Conservation (phyloP, 164 flowering plant genomes). For the Brasenia schreberi region DNA sequence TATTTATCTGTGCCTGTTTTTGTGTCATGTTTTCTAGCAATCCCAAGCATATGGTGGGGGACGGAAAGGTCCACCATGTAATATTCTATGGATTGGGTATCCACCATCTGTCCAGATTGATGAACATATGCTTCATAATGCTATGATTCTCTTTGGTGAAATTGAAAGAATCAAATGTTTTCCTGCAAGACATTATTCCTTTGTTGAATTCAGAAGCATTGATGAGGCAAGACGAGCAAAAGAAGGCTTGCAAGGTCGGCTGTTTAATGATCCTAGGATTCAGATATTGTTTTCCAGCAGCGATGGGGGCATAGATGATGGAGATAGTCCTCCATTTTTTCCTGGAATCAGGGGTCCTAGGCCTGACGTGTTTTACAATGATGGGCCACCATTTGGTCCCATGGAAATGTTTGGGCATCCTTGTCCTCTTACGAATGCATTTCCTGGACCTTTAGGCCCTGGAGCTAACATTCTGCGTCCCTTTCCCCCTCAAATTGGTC, state of each 20-base stretch:
- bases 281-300: constrained; percentile 70
- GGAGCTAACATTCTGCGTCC: constrained; percentile 48
- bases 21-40: constrained; percentile 19
- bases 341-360: constrained; percentile 46
- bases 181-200: constrained; percentile 59
- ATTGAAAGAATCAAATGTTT: constrained; percentile 77
- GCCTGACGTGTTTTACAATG: constrained; percentile 37
- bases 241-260: constrained; percentile 88
- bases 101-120: constrained; percentile 82
- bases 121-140: constrained; percentile 92
- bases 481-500: constrained; percentile 46
- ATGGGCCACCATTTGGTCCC: constrained; percentile 34
- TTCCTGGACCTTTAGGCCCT: constrained; percentile 23
- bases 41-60: constrained; percentile 31
- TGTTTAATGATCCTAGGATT: constrained; percentile 87
- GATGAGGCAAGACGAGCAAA: constrained; percentile 96
- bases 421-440: constrained; percentile 24
- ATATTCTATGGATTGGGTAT: constrained; percentile 75
- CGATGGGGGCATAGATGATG: constrained; percentile 38
- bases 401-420: constrained; percentile 35
- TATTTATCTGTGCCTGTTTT: too few species aligned
- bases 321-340: constrained; percentile 29
- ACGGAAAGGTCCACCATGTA: constrained; percentile 60
- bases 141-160: constrained; percentile 95
- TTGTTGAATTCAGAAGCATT: constrained; percentile 87